Evolutionary conservation across 805 yeast species (phyloP).

Genomic region (Candida lessepsii): DNA sequence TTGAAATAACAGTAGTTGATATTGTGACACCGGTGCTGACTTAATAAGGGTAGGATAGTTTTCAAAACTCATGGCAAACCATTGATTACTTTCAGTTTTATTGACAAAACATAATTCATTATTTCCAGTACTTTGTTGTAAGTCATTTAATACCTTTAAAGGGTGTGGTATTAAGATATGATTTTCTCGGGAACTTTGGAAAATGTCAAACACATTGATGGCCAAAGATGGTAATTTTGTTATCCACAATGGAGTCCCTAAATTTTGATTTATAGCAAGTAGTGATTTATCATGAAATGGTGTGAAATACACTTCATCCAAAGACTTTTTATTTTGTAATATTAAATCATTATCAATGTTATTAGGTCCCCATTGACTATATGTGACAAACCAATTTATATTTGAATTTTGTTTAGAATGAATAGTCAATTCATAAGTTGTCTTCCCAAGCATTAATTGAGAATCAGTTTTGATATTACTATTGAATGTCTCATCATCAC

Average conservation of each 20-base stretch:
- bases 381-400: conserved; percentile 78
- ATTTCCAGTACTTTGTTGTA: conserved; percentile 19
- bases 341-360: conserved; percentile 65
- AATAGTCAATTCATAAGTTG: conserved; percentile 72
- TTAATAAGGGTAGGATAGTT: conserved; percentile 80
- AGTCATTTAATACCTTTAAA: conserved; percentile 39
- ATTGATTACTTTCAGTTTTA: conserved; percentile 59
- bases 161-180: conserved; percentile 72
- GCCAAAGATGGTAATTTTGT: conserved; percentile 69
- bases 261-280: conserved; percentile 66
- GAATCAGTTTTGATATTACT: conserved; percentile 23
- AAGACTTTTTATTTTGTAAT: conserved; percentile 44
- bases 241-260: conserved; percentile 80
- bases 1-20: conserved; percentile 41
- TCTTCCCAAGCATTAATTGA: conserved; percentile 62
- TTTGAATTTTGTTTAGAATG: conserved; percentile 62
- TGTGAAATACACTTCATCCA: conserved; percentile 74
- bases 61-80: conserved; percentile 83
- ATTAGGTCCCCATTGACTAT: conserved; percentile 90
- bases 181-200: conserved; percentile 22
- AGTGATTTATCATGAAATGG: conserved; percentile 82
- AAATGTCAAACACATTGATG: conserved; percentile 78
- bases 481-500: conserved; percentile 37
- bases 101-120: conserved; percentile 58
- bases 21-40: conserved; percentile 73